Base-by-base conservation (phyloP, 768 basidiomycete genomes). In the Chalciporus chontae region DNA sequence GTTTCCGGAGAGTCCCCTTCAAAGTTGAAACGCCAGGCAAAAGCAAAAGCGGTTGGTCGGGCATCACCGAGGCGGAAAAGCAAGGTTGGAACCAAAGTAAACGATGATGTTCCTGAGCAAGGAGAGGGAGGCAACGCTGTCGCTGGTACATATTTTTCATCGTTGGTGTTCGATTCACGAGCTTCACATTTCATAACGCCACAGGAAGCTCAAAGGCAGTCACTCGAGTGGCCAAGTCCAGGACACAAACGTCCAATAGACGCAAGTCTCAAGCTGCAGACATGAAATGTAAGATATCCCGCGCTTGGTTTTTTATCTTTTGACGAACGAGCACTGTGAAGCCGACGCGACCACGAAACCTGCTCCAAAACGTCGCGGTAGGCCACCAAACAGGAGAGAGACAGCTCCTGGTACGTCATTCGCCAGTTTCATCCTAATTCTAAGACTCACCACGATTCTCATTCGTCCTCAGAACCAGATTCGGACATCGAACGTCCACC, bases 1-100 rank as follows among this genome's bases (percentile, higher is more conserved):
- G 70, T 77, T 0, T 72, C 71, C 47, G 73, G 73, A 9, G 75
- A 77, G 50, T 77, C 76, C 1, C 79, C 79, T 2, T 61, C 63
- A 42, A 76, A 73, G 48, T n/a, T 8, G 5, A 6, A 26, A 26
- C 26, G 26, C 7, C 47, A 32, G 43, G 10, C 29, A 17, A 63
- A 49, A 13, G 13, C 13, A 54, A 45, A 18, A 32, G 2, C 3
- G 21, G 26, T 31, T 6, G 48, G 40, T 40, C 59, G 6, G 17
- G 8, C 48, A 15, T 51, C 29, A 31, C 37, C 43, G 3, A 15
- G 45, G 2, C 44, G 36, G 8, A 41, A 18, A 29, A 18, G n/a
- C 21, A 56, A 19, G 43, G 15, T 29, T 1, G 14, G n/a, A 6
- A 14, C 15, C 1, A n/a, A 14, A 5, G 23, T 24, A n/a, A 36